phyloP scores from a whole-genome alignment of 495 filamentous ascomycete genomes.

The Aspergillus egyptiacus region DNA sequence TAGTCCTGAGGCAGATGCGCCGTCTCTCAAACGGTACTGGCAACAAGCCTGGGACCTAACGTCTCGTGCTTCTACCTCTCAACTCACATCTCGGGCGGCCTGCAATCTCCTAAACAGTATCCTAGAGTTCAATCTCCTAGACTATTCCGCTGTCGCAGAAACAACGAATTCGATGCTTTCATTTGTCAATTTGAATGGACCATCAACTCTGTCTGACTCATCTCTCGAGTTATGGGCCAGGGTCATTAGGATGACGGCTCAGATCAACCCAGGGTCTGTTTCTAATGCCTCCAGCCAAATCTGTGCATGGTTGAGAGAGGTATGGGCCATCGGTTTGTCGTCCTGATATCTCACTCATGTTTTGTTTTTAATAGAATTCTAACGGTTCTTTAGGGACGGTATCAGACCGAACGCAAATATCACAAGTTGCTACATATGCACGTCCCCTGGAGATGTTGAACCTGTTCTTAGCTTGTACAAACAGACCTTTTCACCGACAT shows the following conservation, averaged over 20 bases:
- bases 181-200: conserved; percentile 74
- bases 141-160: conserved; percentile 56
- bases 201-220: conserved; percentile 71
- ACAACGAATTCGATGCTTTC: conserved; percentile 62
- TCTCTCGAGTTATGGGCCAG: conserved; percentile 67
- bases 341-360: neutral
- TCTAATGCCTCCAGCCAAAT: conserved; percentile 61
- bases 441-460: conserved; percentile 36
- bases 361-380: conserved; percentile 13
- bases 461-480: conserved; percentile 38
- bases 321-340: conserved; percentile 69
- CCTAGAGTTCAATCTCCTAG: conserved; percentile 54
- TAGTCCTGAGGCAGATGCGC: conserved; percentile 21
- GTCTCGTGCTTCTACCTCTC: conserved; percentile 61
- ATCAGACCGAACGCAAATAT: conserved; percentile 35
- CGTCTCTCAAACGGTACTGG: conserved; percentile 49
- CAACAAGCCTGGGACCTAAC: conserved; percentile 68
- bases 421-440: conserved; percentile 36
- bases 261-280: conserved; percentile 54
- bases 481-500: conserved; percentile 25
- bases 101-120: conserved; percentile 69
- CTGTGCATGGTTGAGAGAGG: conserved; percentile 70
- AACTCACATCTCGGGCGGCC: conserved; percentile 68
- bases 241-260: conserved; percentile 48
- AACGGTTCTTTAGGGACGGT: conserved; percentile 25